These are phyloP conservation scores for Plantago coronopus DNA, from an alignment of 305 asterid genomes.

Conservation along the genomic window DNA sequence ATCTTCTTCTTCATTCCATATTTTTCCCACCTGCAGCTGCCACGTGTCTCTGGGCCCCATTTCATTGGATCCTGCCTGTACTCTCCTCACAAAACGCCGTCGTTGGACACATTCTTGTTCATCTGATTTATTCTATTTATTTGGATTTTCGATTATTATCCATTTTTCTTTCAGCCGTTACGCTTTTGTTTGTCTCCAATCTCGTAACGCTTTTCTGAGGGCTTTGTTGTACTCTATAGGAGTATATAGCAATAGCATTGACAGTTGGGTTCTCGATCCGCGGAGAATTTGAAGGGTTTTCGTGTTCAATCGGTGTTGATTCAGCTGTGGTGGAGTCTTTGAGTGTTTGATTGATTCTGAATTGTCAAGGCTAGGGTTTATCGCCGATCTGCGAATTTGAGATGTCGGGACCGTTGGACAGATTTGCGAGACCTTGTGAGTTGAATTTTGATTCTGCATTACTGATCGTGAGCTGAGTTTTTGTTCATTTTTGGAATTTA, in stretches of 20 bases:
- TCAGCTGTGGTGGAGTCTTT: background rate
- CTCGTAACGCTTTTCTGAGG: constrained; percentile 23
- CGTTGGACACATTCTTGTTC: constrained; percentile 20
- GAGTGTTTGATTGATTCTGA: constrained; percentile 19
- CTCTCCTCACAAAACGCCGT: constrained; percentile 28
- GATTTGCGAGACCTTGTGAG: constrained; percentile 92
- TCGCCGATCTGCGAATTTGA: constrained; percentile 27
- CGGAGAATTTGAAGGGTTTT: background rate
- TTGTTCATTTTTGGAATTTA: background rate
- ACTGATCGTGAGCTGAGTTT: constrained; percentile 8
- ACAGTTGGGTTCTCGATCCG: constrained; percentile 27
- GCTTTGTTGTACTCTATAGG: background rate
- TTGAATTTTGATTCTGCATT: constrained; percentile 28
- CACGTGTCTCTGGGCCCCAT: constrained; percentile 47
- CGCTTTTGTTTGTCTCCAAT: constrained; percentile 30
- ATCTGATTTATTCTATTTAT: background rate
- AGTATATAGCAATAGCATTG: background rate
- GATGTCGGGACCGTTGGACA: constrained; percentile 95
- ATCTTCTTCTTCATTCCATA: background rate
- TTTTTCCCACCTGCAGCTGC: constrained; percentile 12
- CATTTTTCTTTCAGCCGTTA: constrained; percentile 21
- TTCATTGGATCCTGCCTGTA: constrained; percentile 15
- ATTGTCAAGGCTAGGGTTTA: constrained; percentile 20
- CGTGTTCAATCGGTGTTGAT: background rate
- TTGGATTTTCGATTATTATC: background rate